Evolutionary conservation across 345 rosid species (phyloP).

Genomic region (Ceriops tagal): DNA sequence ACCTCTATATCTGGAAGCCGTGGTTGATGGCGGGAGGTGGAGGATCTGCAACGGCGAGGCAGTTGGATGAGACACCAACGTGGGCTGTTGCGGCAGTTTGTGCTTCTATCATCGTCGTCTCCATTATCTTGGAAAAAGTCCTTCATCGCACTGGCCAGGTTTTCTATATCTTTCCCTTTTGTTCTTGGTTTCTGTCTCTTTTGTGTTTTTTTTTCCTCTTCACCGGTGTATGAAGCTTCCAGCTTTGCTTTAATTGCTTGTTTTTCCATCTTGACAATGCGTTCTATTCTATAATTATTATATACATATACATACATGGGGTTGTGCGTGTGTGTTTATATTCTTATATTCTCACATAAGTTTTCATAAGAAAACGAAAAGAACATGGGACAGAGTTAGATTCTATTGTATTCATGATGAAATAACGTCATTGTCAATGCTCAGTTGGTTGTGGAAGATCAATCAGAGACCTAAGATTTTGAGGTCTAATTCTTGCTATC

Average conservation of each 20-base stretch:
- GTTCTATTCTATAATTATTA: background rate
- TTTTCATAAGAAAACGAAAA: too few species aligned
- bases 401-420: too few species aligned
- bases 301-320: too few species aligned
- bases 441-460: too few species aligned
- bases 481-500: too few species aligned
- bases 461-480: too few species aligned
- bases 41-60: constrained; percentile 39
- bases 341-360: too few species aligned
- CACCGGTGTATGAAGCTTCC: background rate
- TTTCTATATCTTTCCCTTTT: background rate
- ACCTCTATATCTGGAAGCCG: background rate
- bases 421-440: too few species aligned
- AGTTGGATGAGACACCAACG: constrained; percentile 90
- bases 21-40: constrained; percentile 56
- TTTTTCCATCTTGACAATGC: background rate
- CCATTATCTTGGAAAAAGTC: constrained; percentile 61
- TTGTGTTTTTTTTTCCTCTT: background rate
- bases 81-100: constrained; percentile 90
- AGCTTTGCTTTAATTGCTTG: background rate
- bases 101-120: constrained; percentile 58
- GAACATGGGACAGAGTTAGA: too few species aligned
- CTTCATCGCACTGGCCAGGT: constrained; percentile 63
- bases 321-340: too few species aligned
- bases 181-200: background rate